Base-by-base conservation (phyloP, 2,329 filamentous ascomycete species). In the Penicillium sp. region DNA sequence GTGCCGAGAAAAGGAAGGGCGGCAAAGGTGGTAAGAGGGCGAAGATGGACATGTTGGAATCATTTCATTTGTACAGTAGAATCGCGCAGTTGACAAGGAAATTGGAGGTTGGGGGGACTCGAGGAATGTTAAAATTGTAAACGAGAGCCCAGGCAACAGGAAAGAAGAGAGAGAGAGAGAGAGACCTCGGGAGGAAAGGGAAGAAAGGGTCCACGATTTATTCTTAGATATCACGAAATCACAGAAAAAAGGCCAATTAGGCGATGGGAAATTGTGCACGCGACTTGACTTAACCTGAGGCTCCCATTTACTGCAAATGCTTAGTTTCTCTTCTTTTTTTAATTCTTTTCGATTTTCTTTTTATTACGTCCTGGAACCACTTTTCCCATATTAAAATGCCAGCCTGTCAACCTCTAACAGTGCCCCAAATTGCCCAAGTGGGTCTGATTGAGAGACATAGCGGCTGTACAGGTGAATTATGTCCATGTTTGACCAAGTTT, bases 1-100 rank as follows among this genome's bases (percentile, higher is more conserved):
- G 60, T 6, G 68, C 63, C 15, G 65, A 59, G 65, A 73, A 73
- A 35, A 70, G 57, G 35, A 70, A 66, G 4, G 67, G 66, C 33
- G 65, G 43, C 12, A 67, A 31, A 29, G 64, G 61, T 9, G 65
- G 65, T 15, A 68, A 51, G 48, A 53, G 56, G 44, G 61, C 49
- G 29, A 59, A 43, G 35, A 65, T 55, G n/a, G 61, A 59, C 66
- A 68, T 68, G 58, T 42, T 50, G 60, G 51, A 53, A 49, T 64
- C 61, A 68, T 61, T 48, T 57, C 65, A 68, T 66, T 66, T 57
- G 19, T 58, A 59, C 47, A 55, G 25, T 33, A 45, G 36, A 33
- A 49, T 39, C 13, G 23, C 43, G 43, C 12, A 42, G 25, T 29
- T 27, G 42, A 35, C 41, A 39, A 47, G 36, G 43, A 33, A 38